These are phyloP conservation scores for Macrolepiota albuminosa DNA, from an alignment of 768 basidiomycete genomes.

Conservation along the genomic window DNA sequence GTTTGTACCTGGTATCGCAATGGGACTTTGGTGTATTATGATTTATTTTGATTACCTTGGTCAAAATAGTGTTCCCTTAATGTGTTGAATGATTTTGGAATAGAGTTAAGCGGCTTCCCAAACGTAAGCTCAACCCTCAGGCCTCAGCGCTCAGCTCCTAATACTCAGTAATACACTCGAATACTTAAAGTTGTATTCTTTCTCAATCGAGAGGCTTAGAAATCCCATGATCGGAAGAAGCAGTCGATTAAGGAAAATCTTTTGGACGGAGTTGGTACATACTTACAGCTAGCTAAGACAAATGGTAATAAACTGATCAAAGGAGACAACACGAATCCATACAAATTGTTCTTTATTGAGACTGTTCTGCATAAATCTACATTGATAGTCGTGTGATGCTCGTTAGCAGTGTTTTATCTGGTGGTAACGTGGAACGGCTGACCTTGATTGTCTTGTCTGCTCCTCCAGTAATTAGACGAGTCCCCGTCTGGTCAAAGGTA, in stretches of 20 bases:
- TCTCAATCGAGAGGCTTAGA: not conserved
- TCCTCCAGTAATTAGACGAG: constrained; percentile 89
- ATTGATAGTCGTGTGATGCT: not conserved
- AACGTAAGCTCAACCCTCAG: not conserved
- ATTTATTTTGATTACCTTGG: not conserved
- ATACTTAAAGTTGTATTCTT: not conserved
- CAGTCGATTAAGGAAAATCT: not conserved
- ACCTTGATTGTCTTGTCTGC: constrained; percentile 99
- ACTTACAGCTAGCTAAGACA: not conserved
- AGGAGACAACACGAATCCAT: constrained; percentile 4
- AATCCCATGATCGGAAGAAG: not conserved
- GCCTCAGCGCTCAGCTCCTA: not conserved
- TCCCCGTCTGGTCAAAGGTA: constrained; percentile 94
- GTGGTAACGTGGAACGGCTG: constrained; percentile 16
- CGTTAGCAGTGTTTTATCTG: constrained; percentile 1
- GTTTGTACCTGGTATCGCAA: not conserved
- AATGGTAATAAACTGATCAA: not conserved
- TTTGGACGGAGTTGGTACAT: not conserved
- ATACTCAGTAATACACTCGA: not conserved
- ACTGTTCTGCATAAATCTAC: constrained; percentile 68
- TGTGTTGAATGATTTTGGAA: not conserved
- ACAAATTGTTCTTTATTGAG: constrained; percentile 31
- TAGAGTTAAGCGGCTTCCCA: not conserved
- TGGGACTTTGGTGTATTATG: not conserved
- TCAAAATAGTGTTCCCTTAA: not conserved